These are phyloP conservation scores for Corchorus capsularis DNA, from an alignment of 345 rosid genomes.

Conservation along the genomic window DNA sequence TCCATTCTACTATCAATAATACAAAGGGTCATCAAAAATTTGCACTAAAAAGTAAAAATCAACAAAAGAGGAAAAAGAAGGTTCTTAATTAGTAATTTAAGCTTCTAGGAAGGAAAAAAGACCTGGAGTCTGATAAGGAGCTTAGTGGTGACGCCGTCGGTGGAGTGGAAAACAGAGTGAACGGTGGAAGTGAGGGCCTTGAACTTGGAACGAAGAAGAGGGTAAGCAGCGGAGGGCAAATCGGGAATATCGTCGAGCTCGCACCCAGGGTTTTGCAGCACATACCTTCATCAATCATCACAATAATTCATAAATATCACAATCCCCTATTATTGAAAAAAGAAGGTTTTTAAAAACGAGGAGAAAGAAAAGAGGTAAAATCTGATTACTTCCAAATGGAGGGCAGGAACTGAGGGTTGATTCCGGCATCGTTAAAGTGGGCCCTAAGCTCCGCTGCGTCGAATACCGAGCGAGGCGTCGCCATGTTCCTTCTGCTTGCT, in stretches of 20 bases:
- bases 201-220: slow-evolving; percentile 75
- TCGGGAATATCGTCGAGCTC: slow-evolving; percentile 72
- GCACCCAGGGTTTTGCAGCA: slow-evolving; percentile 74
- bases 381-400: slow-evolving; percentile 71
- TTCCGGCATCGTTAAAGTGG: slow-evolving; percentile 62
- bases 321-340: background rate
- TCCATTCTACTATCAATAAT: slow-evolving; percentile 53
- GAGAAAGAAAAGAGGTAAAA: background rate
- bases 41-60: background rate
- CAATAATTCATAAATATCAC: too few species aligned
- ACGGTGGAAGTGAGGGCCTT: slow-evolving; percentile 72
- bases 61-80: background rate
- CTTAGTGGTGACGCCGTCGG: slow-evolving; percentile 81
- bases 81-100: background rate
- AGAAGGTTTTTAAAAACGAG: background rate
- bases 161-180: slow-evolving; percentile 68
- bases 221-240: slow-evolving; percentile 72
- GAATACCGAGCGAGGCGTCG: slow-evolving; percentile 59
- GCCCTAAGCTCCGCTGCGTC: slow-evolving; percentile 58
- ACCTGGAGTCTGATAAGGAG: slow-evolving; percentile 88
- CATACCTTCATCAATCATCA: slow-evolving; percentile 38
- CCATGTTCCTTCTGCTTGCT: slow-evolving; percentile 1
- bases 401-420: slow-evolving; percentile 57
- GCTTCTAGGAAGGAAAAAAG: background rate
- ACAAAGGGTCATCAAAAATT: background rate